These are phyloP conservation scores for Aphanoascus verrucosus DNA, from an alignment of 2,329 filamentous ascomycete genomes.

Conservation along the genomic window DNA sequence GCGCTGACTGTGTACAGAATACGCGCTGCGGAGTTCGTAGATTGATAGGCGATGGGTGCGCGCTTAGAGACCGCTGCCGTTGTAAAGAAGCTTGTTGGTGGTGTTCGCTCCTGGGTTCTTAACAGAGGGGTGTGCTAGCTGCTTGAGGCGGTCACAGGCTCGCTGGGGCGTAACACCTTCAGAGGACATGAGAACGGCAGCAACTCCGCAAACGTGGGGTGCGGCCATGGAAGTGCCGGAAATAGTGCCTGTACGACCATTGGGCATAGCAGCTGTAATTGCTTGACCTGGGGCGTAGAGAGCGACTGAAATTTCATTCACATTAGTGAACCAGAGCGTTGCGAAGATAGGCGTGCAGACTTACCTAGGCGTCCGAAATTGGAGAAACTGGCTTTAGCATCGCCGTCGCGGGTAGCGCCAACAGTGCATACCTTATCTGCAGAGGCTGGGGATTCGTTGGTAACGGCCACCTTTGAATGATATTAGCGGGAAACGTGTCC, in stretches of 20 bases:
- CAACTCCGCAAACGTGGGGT: constrained; percentile 43
- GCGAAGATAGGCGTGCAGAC: neutral
- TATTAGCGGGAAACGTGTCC: constrained; percentile 27
- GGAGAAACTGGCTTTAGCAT: constrained; percentile 31
- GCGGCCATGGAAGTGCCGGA: constrained; percentile 31
- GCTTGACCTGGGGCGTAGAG: constrained; percentile 47
- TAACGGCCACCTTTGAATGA: constrained; percentile 19
- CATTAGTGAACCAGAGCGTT: neutral
- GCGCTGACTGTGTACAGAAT: too few relatives aligned
- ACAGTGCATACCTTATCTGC: constrained; percentile 32
- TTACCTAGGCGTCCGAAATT: constrained; percentile 33
- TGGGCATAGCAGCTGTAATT: constrained; percentile 42
- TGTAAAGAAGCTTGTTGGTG: constrained; percentile 24
- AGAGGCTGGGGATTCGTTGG: constrained; percentile 32
- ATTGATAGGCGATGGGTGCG: too few relatives aligned
- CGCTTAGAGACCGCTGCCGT: constrained; percentile 17
- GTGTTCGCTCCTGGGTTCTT: constrained; percentile 19
- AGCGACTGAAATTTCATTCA: constrained; percentile 31
- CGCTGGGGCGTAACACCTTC: constrained; percentile 39
- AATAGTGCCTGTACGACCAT: constrained; percentile 37
- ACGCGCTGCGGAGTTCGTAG: too few relatives aligned
- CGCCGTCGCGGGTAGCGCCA: constrained; percentile 28
- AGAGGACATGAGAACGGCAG: constrained; percentile 43
- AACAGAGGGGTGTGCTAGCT: constrained; percentile 37
- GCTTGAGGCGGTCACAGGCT: constrained; percentile 42